Base-by-base conservation (phyloP, 2,329 filamentous ascomycete genomes). In the Talaromyces atroroseus region DNA sequence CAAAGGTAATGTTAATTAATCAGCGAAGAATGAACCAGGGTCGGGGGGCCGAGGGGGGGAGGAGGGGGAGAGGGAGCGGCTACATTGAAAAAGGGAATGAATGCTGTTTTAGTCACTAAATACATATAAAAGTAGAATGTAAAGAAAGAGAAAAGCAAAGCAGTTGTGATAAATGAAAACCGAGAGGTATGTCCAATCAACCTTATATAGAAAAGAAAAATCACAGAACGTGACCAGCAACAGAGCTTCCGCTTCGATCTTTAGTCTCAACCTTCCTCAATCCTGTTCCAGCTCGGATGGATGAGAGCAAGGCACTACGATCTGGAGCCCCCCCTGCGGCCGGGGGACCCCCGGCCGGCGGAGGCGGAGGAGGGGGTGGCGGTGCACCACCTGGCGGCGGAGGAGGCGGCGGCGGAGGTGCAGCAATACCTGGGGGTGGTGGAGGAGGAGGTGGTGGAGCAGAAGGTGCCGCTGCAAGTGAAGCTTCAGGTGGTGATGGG, bases 261-360 rank as follows among this genome's bases (percentile, higher is more conserved):
- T 90, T 92, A 1, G 94, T 97, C 70, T 87, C 78, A 23, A 91
- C 90, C 80, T 97, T 97, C 78, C 82, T 91, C 68, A 99, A 76
- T 2, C 84, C 74, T 72, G 74, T 91, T 45, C 94, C 92, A 60
- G 84, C 76, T 68, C 92, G 86, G 60, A 99, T 97, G 70, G 96
- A 84, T 58, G 85, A 86, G 61, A 99, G 73, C 66, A 99, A 80
- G 1, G 85, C 83, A 59, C 81, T 77, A 24, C 79, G 75, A 61
- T 61, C 84, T 20, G 82, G 66, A 20, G 84, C 73, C 6, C 81
- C 76, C 5, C 76, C 74, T 0, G 72, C 69, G 20, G 76, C 67
- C n/a, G 72, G 72, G 16, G 74, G 74, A 8, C 64, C 66, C 42
- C 69, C 71, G n/a, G 76, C 73, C 16, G 70, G 67, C n/a, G 73